These are phyloP conservation scores for Dissophora globulifera DNA, from an alignment of 192 early-diverging fungal genomes.

Conservation along the genomic window DNA sequence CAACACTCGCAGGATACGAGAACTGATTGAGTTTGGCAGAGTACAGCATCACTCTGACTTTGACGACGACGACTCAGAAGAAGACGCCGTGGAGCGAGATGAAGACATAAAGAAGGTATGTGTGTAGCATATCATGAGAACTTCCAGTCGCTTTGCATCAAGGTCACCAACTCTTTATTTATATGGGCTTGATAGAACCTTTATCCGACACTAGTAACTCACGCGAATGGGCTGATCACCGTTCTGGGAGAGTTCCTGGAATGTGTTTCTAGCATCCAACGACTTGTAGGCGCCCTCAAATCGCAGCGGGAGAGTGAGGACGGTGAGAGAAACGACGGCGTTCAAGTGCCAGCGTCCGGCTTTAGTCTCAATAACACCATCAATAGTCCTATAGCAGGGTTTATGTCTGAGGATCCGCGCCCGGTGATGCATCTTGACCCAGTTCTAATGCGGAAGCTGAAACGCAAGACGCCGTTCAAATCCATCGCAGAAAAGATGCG, in stretches of 20 bases:
- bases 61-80: slow-evolving; percentile 39
- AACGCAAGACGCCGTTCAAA: slow-evolving; percentile 43
- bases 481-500: slow-evolving; percentile 41
- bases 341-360: neutral
- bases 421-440: slow-evolving; percentile 39
- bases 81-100: slow-evolving; percentile 30
- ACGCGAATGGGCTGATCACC: slow-evolving; percentile 36
- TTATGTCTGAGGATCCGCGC: slow-evolving; percentile 33
- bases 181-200: slow-evolving; percentile 15
- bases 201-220: slow-evolving; percentile 22
- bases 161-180: neutral
- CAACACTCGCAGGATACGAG: slow-evolving; percentile 31
- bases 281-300: slow-evolving; percentile 34
- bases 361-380: neutral
- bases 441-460: slow-evolving; percentile 27
- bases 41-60: slow-evolving; percentile 27
- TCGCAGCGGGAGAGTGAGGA: slow-evolving; percentile 11
- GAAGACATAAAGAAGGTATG: slow-evolving; percentile 22
- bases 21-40: slow-evolving; percentile 39
- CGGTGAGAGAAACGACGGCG: neutral
- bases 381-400: neutral
- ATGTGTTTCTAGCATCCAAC: slow-evolving; percentile 38
- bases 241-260: slow-evolving; percentile 46
- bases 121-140: neutral
- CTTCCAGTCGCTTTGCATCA: neutral